Percentiles rank a stretch among this genome's conserved stretches.
phyloP scores from a whole-genome alignment of 805 yeast genomes.

The Candida methanosorbosa region DNA sequence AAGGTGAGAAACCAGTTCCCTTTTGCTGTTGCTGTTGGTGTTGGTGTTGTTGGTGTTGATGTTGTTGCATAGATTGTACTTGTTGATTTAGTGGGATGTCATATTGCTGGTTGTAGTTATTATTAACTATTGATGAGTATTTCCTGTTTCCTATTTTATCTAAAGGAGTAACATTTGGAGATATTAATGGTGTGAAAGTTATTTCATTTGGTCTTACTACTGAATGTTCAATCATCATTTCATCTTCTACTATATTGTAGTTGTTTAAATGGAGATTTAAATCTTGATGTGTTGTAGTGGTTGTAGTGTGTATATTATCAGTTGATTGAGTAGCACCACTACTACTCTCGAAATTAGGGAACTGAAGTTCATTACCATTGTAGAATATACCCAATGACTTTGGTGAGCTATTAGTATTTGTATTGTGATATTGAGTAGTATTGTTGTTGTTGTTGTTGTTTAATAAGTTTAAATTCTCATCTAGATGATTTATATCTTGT shows the following conservation, averaged over 20 bases:
- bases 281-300: constrained; percentile 3
- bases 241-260: background rate
- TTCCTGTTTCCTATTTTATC: too few relatives aligned
- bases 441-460: constrained; percentile 1
- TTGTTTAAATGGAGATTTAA: constrained; percentile 2
- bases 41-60: constrained; percentile 9
- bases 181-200: constrained; percentile 66
- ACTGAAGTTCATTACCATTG: too few relatives aligned
- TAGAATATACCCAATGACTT: background rate
- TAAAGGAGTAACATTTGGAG: constrained; percentile 67
- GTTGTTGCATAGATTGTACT: background rate
- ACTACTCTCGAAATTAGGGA: constrained; percentile 1
- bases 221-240: background rate
- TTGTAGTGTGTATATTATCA: too few relatives aligned
- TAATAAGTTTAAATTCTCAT: background rate
- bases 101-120: background rate
- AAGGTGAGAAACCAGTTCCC: constrained; percentile 29
- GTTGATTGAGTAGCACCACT: constrained; percentile 5
- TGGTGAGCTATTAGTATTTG: constrained; percentile 1
- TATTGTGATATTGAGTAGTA: constrained; percentile 2
- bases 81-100: constrained; percentile 2
- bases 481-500: constrained; percentile 3
- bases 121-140: too few relatives aligned
- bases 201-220: constrained; percentile 44
- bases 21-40: constrained; percentile 1